Conservation (phyloP, 441 rosid genomes). For the Biscutella laevigata region DNA sequence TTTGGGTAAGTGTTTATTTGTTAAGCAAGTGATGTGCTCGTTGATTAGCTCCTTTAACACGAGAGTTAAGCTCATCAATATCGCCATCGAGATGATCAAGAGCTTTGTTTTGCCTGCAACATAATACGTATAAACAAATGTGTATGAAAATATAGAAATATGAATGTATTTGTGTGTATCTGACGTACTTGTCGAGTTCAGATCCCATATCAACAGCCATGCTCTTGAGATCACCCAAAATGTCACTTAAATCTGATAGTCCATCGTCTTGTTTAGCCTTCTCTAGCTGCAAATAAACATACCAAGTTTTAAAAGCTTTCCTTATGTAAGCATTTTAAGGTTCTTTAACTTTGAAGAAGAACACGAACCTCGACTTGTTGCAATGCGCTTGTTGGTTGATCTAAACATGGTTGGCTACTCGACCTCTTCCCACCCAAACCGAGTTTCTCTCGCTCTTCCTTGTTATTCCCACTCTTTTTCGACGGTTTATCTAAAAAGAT, state of each 20-base stretch:
- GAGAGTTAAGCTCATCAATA: conserved; percentile 47
- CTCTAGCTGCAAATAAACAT: conserved; percentile 41
- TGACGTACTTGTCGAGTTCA: conserved; percentile 54
- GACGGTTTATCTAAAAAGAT: conserved; percentile 36
- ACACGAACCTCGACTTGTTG: conserved; percentile 56
- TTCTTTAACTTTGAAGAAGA: background rate
- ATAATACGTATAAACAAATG: background rate
- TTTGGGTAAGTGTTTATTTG: conserved; percentile 26
- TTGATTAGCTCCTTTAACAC: conserved; percentile 46
- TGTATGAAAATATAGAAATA: background rate
- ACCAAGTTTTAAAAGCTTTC: background rate
- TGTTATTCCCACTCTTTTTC: conserved; percentile 31
- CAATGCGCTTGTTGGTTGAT: conserved; percentile 39
- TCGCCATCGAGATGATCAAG: conserved; percentile 52
- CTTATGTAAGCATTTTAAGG: background rate
- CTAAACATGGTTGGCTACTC: conserved; percentile 26
- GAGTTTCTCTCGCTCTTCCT: conserved; percentile 44
- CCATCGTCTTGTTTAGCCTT: conserved; percentile 68
- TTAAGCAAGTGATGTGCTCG: conserved; percentile 47
- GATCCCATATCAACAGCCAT: conserved; percentile 75
- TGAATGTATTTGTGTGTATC: background rate
- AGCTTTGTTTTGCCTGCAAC: conserved; percentile 52
- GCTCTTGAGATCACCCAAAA: conserved; percentile 55
- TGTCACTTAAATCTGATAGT: conserved; percentile 58
- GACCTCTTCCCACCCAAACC: conserved; percentile 36